These are phyloP conservation scores for Chlamydomonas eustigma DNA, from an alignment of 139 green algal species.

Conservation along the genomic window DNA sequence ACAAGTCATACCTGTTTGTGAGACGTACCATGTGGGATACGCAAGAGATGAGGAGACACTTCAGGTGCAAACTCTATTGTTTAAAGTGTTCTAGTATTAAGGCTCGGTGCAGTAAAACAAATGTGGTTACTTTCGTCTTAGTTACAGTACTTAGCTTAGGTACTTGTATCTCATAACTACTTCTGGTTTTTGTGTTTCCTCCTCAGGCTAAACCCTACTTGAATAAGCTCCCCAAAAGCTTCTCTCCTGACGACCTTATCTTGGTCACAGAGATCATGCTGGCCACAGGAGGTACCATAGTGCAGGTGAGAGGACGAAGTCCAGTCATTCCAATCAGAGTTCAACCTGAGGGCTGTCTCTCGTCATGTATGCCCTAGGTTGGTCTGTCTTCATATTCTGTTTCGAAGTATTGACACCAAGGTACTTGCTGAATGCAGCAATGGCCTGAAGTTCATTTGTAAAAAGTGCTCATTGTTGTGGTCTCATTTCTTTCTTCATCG, in stretches of 20 bases:
- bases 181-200: constrained; percentile 53
- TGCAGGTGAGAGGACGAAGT: constrained; percentile 40
- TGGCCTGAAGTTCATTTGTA: no score
- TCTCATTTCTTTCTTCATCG: no score
- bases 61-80: constrained; percentile 36
- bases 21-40: constrained; percentile 90
- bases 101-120: not conserved
- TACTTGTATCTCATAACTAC: not conserved
- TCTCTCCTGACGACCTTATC: constrained; percentile 68
- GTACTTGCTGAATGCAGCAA: no score
- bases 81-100: no score
- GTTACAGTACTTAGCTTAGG: not conserved
- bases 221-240: constrained; percentile 86
- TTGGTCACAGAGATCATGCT: constrained; percentile 88
- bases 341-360: no score
- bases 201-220: constrained; percentile 78
- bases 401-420: not conserved
- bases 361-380: no score
- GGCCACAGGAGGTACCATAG: constrained; percentile 73
- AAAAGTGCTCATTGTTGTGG: no score
- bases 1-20: constrained; percentile 62
- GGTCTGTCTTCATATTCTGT: no score
- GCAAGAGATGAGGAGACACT: constrained; percentile 83
- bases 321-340: no score
- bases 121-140: not conserved